These are phyloP conservation scores for Condylostoma magnum DNA, from an alignment of 169 alveolate species.

Conservation along the genomic window DNA sequence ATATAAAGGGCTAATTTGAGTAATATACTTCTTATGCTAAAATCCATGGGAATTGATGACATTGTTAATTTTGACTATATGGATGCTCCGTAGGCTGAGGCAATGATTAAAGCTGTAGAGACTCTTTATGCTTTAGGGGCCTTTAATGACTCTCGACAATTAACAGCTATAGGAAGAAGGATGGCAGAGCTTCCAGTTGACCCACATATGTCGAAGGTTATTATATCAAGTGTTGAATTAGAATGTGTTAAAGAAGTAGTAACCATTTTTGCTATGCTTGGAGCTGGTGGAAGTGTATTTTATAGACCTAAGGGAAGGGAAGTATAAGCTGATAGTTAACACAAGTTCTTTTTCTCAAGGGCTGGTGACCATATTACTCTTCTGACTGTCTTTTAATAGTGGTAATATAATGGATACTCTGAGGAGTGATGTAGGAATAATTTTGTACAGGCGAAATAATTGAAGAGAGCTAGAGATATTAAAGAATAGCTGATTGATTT, in stretches of 20 bases:
- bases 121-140: constrained; percentile 98
- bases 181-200: constrained; percentile 99
- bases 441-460: constrained; percentile 92
- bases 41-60: constrained; percentile 97
- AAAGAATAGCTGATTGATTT: constrained; percentile 93
- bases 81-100: constrained; percentile 99
- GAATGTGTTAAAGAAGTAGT: constrained; percentile 94
- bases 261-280: constrained; percentile 96
- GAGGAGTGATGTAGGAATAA: constrained; percentile 97
- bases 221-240: constrained; percentile 87
- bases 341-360: constrained; percentile 86
- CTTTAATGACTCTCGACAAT: constrained; percentile 95
- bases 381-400: constrained; percentile 95
- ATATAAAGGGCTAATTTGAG: constrained; percentile 95
- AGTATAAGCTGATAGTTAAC: constrained; percentile 94
- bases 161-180: constrained; percentile 95
- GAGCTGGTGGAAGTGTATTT: constrained; percentile 95
- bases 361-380: constrained; percentile 98
- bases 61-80: constrained; percentile 98
- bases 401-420: constrained; percentile 95
- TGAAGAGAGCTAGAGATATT: constrained; percentile 97
- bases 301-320: constrained; percentile 96
- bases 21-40: constrained; percentile 90
- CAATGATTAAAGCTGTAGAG: constrained; percentile 95
- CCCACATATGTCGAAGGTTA: constrained; percentile 94